A percentile compares a stretch with the other conserved stretches of the same genome.
Conservation (phyloP, 2,329 filamentous ascomycete species). For the Calonectria pseudoreteaudii region DNA sequence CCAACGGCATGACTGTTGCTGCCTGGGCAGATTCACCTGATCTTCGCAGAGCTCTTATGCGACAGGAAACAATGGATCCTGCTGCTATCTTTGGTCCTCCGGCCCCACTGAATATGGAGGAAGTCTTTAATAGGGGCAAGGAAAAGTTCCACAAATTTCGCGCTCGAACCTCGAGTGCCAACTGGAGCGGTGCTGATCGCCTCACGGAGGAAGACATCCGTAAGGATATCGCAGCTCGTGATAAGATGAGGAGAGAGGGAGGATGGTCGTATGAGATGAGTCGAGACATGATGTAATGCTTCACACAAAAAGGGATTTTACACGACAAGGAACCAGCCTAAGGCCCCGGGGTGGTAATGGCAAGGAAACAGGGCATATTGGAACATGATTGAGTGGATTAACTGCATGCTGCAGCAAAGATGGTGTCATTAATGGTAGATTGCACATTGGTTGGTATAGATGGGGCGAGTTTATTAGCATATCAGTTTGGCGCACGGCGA, state of each 20-base stretch:
- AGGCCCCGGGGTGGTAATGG: slow-evolving; percentile 22
- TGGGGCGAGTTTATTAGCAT: slow-evolving; percentile 17
- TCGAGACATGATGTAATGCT: slow-evolving; percentile 55
- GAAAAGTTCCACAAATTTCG: slow-evolving; percentile 89
- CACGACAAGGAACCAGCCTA: slow-evolving; percentile 28
- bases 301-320: slow-evolving; percentile 21
- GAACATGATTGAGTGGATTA: slow-evolving; percentile 28
- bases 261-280: slow-evolving; percentile 82
- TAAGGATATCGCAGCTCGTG: slow-evolving; percentile 82
- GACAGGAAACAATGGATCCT: slow-evolving; percentile 88
- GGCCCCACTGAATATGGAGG: slow-evolving; percentile 91
- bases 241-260: slow-evolving; percentile 83
- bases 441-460: slow-evolving; percentile 36
- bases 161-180: slow-evolving; percentile 90
- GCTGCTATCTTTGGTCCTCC: slow-evolving; percentile 90
- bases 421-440: slow-evolving; percentile 32
- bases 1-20: slow-evolving; percentile 68
- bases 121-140: slow-evolving; percentile 92
- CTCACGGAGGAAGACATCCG: slow-evolving; percentile 90
- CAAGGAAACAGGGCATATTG: slow-evolving; percentile 21
- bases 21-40: slow-evolving; percentile 92
- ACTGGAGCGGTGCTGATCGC: slow-evolving; percentile 86
- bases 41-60: slow-evolving; percentile 78
- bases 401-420: slow-evolving; percentile 27
- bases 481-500: slow-evolving; percentile 40